These are phyloP conservation scores for Thozetella sp. DNA, from an alignment of 495 filamentous ascomycete species.

Conservation along the genomic window DNA sequence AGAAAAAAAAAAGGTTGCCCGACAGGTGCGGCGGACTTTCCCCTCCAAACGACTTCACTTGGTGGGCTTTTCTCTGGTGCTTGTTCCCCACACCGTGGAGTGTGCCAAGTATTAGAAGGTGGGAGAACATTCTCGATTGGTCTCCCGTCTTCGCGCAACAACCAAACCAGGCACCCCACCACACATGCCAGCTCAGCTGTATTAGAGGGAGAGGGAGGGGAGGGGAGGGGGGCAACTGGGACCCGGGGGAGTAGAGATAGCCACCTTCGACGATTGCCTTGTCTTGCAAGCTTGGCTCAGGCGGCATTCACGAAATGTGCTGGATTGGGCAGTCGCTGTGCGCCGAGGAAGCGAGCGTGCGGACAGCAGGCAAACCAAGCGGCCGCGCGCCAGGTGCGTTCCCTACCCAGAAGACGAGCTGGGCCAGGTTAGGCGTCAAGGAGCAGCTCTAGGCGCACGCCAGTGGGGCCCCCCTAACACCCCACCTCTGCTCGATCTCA, in stretches of 20 bases:
- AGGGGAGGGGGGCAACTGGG: too few species aligned
- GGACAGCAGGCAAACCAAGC: too few species aligned
- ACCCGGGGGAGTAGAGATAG: too few species aligned
- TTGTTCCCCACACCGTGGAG: conserved; percentile 24
- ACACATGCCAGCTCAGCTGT: neutral
- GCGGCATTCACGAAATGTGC: too few species aligned
- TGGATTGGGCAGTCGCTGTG: too few species aligned
- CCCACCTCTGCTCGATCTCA: neutral
- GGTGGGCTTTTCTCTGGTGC: neutral
- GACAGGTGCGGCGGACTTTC: conserved; percentile 10
- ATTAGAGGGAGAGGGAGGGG: too few species aligned
- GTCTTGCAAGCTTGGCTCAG: too few species aligned
- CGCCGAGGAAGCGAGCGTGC: too few species aligned
- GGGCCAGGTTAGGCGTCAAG: neutral
- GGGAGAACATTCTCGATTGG: conserved; percentile 29
- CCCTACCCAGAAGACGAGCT: neutral
- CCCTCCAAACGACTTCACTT: conserved; percentile 8
- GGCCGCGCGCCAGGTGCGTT: too few species aligned
- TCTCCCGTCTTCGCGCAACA: neutral
- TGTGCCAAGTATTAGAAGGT: conserved; percentile 26
- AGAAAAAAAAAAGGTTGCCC: conserved; percentile 14
- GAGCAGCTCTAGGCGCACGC: neutral
- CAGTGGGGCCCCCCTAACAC: neutral
- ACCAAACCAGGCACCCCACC: neutral
- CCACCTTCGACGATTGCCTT: too few species aligned